Conservation (phyloP, 31 red algal genomes). For the Porphyra umbilicalis region DNA sequence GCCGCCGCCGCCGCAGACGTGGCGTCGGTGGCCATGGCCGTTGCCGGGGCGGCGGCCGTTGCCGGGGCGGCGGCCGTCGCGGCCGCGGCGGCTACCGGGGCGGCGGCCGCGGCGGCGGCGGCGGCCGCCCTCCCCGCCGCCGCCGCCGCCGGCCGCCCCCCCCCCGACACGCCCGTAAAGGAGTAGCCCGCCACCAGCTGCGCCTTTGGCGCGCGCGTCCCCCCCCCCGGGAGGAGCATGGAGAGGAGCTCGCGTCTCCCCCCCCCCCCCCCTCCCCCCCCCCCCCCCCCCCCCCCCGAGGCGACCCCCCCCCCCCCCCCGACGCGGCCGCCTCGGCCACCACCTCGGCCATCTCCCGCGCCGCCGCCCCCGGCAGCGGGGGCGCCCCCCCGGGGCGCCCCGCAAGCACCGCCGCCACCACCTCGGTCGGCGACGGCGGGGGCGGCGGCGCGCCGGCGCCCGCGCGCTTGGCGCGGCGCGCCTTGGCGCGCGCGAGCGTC, state of each 20-base stretch:
- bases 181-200: neutral
- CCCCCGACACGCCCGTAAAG: neutral
- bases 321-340: neutral
- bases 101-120: neutral
- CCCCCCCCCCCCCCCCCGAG: neutral
- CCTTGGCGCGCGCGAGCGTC: neutral
- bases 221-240: neutral
- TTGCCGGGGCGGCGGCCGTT: no score
- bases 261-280: neutral
- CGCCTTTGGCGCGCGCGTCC: neutral
- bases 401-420: neutral
- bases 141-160: neutral
- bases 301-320: neutral
- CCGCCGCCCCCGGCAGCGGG: neutral
- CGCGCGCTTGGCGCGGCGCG: neutral
- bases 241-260: neutral
- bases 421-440: neutral
- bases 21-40: no score
- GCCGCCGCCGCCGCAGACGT: neutral
- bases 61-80: no score
- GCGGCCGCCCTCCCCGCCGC: neutral
- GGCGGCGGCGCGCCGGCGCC: neutral
- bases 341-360: neutral
- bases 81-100: neutral
- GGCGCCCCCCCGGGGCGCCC: neutral